phyloP scores from a whole-genome alignment of 2,329 filamentous ascomycete genomes.

The Biscogniauxia sp. region DNA sequence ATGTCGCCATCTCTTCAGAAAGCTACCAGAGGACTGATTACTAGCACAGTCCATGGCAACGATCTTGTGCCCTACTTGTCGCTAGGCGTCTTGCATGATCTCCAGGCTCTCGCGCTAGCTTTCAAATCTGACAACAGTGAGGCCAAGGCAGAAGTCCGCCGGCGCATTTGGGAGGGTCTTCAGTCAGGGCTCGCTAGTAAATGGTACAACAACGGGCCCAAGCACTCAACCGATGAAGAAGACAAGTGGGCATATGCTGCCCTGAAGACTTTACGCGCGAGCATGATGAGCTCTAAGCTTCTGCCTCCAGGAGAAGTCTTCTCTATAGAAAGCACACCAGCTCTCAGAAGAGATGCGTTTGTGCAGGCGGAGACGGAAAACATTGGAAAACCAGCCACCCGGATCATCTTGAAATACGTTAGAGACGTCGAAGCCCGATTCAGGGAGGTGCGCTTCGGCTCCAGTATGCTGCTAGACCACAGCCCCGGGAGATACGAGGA shows the following conservation, averaged over 20 bases:
- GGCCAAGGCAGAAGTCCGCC: constrained; percentile 64
- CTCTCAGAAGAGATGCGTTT: constrained; percentile 66
- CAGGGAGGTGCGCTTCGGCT: constrained; percentile 67
- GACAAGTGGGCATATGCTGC: constrained; percentile 69
- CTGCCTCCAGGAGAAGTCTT: constrained; percentile 77
- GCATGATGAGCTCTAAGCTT: constrained; percentile 68
- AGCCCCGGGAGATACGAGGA: constrained; percentile 73
- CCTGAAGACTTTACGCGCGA: constrained; percentile 62
- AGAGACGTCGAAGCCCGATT: constrained; percentile 69
- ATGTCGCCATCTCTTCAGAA: constrained; percentile 68
- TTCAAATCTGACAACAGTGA: constrained; percentile 70
- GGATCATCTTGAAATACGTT: constrained; percentile 69
- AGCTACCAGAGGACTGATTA: constrained; percentile 71
- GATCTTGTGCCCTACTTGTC: constrained; percentile 74
- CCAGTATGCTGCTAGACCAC: constrained; percentile 74
- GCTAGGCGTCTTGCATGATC: constrained; percentile 70
- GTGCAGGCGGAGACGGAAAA: constrained; percentile 43
- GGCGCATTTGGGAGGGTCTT: constrained; percentile 64
- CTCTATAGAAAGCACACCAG: constrained; percentile 64
- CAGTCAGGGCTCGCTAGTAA: constrained; percentile 60
- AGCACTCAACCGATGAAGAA: constrained; percentile 48
- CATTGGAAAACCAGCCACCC: constrained; percentile 63
- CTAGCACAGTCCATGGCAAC: constrained; percentile 69
- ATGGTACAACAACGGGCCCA: constrained; percentile 51
- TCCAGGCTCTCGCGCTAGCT: constrained; percentile 68